Evolutionary conservation across 192 early-diverging fungal species (phyloP).

Genomic region (Spinellus fusiger): DNA sequence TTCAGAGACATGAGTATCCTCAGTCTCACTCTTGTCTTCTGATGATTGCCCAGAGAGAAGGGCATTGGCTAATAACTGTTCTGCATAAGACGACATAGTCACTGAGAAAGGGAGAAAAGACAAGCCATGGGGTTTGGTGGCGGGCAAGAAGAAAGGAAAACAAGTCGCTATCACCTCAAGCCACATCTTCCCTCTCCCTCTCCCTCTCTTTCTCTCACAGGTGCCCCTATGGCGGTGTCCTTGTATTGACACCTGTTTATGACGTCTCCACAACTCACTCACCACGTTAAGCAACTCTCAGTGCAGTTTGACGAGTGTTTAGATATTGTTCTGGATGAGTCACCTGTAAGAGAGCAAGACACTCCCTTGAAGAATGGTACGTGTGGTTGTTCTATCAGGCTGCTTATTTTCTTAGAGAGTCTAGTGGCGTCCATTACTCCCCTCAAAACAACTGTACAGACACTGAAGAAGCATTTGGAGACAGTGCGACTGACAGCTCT

Average conservation of each 20-base stretch:
- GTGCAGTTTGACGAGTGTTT: conserved; percentile 11
- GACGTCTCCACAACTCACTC: background rate
- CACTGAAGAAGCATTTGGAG: conserved; percentile 5
- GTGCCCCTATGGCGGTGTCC: background rate
- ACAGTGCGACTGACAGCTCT: conserved; percentile 8
- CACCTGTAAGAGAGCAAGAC: conserved; percentile 1
- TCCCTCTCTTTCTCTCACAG: background rate
- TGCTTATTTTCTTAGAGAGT: too few relatives aligned
- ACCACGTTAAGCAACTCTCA: conserved; percentile 7
- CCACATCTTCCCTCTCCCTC: background rate
- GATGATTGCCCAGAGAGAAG: too few relatives aligned
- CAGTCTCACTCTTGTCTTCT: background rate
- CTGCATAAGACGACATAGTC: background rate
- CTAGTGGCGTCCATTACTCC: background rate
- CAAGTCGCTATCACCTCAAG: background rate
- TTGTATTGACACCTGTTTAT: background rate
- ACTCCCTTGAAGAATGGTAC: background rate
- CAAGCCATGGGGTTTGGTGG: background rate
- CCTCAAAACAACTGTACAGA: conserved; percentile 3
- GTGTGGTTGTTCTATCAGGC: too few relatives aligned
- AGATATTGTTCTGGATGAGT: conserved; percentile 1
- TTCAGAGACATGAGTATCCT: background rate
- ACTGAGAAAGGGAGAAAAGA: background rate
- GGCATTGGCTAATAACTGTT: background rate
- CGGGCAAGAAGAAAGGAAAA: background rate